Percentiles rank a stretch among this genome's conserved stretches.
phyloP scores from a whole-genome alignment of 805 yeast species.

The Spencermartinsiella europaea region DNA sequence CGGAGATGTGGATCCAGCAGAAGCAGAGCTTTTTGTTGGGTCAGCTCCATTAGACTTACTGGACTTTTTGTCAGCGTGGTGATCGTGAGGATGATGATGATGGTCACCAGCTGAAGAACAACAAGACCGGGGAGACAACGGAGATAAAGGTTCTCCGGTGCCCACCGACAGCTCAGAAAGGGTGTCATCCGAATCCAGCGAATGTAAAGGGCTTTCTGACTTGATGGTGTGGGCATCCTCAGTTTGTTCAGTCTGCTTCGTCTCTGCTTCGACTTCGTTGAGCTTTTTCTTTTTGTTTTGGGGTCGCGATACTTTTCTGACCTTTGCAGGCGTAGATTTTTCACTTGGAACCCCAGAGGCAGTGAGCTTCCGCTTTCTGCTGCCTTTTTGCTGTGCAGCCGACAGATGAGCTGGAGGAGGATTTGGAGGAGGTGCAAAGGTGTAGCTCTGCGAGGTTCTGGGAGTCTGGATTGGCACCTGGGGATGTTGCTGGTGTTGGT shows the following conservation, averaged over 20 bases:
- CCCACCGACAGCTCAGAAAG: background rate
- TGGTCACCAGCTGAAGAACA: background rate
- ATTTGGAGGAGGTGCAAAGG: background rate
- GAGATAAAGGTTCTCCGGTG: background rate
- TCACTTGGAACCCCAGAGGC: background rate
- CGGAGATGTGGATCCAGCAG: background rate
- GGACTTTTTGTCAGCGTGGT: background rate
- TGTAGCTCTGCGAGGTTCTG: background rate
- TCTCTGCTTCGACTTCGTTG: background rate
- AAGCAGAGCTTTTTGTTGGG: background rate
- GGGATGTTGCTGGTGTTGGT: background rate
- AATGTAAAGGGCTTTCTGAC: background rate
- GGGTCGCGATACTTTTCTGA: background rate
- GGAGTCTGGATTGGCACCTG: too few species aligned
- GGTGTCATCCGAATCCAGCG: background rate
- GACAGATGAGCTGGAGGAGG: background rate
- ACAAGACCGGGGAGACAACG: background rate
- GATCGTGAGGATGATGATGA: background rate
- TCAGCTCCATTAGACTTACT: background rate
- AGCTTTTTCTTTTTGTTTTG: background rate
- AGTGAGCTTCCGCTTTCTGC: background rate
- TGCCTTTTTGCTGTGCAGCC: background rate
- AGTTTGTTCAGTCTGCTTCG: background rate
- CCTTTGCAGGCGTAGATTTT: background rate
- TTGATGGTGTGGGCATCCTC: background rate